Evolutionary conservation across 169 alveolate genomes (phyloP).

Genomic region (Theileria equi): DNA sequence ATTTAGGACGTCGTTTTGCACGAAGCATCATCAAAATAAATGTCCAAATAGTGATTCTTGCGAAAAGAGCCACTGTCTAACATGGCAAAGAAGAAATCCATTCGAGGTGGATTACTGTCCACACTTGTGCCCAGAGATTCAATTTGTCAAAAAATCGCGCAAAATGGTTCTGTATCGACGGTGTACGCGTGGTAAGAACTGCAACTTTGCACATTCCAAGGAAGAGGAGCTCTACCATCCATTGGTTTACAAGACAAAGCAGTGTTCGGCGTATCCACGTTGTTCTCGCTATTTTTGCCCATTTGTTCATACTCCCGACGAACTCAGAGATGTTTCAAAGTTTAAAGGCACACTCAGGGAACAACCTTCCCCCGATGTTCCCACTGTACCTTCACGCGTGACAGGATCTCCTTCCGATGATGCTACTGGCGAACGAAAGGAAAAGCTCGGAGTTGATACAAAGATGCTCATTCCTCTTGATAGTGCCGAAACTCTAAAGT

Average conservation of each 20-base stretch:
- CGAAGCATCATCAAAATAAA: conserved; percentile 73
- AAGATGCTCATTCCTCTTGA: too few relatives aligned
- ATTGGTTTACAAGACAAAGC: conserved; percentile 83
- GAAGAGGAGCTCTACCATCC: conserved; percentile 90
- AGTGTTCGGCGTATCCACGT: conserved; percentile 77
- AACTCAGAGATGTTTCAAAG: conserved; percentile 44
- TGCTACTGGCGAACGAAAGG: too few relatives aligned
- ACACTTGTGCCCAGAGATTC: conserved; percentile 65
- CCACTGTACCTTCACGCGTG: too few relatives aligned
- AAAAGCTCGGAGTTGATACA: too few relatives aligned
- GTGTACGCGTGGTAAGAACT: conserved; percentile 83
- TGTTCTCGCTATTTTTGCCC: conserved; percentile 85
- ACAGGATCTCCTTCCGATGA: too few relatives aligned
- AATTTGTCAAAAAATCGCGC: conserved; percentile 62
- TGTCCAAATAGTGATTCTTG: conserved; percentile 82
- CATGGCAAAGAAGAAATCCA: conserved; percentile 87
- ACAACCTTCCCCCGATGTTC: too few relatives aligned
- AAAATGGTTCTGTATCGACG: conserved; percentile 77
- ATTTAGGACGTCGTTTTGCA: conserved; percentile 80
- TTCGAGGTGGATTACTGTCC: conserved; percentile 58
- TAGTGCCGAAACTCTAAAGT: conserved; percentile 15
- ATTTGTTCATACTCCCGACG: conserved; percentile 68
- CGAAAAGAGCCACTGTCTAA: conserved; percentile 82
- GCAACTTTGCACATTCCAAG: conserved; percentile 88
- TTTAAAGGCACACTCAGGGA: too few relatives aligned